phyloP scores from a whole-genome alignment of 306 rosid species.

The Quercus suber region DNA sequence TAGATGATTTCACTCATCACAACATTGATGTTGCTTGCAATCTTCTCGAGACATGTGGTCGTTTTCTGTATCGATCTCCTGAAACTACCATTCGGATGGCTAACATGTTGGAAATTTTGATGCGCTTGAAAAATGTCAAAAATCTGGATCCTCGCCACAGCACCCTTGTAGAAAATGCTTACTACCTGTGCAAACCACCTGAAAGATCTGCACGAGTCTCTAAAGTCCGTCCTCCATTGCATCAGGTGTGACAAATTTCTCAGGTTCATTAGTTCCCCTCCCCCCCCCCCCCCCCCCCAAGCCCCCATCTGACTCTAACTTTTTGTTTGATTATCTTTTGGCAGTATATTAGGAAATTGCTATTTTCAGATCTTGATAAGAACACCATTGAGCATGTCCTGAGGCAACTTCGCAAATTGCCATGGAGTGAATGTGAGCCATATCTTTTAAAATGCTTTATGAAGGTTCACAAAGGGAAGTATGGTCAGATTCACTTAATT shows the following conservation, averaged over 20 bases:
- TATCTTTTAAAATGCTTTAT: constrained; percentile 93
- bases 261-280: neutral
- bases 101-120: constrained; percentile 96
- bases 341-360: constrained; percentile 94
- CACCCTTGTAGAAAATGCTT: constrained; percentile 97
- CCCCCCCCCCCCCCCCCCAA: neutral
- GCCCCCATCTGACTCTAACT: neutral
- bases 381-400: constrained; percentile 91
- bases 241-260: constrained; percentile 63
- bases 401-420: constrained; percentile 97
- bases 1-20: constrained; percentile 97
- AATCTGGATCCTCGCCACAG: constrained; percentile 99
- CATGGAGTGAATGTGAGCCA: constrained; percentile 92
- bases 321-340: constrained; percentile 13
- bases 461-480: constrained; percentile 97
- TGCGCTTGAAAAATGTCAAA: constrained; percentile 98
- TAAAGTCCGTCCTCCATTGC: constrained; percentile 97
- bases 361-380: constrained; percentile 95
- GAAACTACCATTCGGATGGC: constrained; percentile 94
- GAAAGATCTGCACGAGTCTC: constrained; percentile 94
- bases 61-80: constrained; percentile 94
- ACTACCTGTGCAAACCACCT: constrained; percentile 98
- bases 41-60: constrained; percentile 98
- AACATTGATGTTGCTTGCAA: constrained; percentile 99
- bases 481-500: constrained; percentile 93